Evolutionary conservation across 139 green algal genomes (phyloP).

Genomic region (Astrephomene gubernaculifera): DNA sequence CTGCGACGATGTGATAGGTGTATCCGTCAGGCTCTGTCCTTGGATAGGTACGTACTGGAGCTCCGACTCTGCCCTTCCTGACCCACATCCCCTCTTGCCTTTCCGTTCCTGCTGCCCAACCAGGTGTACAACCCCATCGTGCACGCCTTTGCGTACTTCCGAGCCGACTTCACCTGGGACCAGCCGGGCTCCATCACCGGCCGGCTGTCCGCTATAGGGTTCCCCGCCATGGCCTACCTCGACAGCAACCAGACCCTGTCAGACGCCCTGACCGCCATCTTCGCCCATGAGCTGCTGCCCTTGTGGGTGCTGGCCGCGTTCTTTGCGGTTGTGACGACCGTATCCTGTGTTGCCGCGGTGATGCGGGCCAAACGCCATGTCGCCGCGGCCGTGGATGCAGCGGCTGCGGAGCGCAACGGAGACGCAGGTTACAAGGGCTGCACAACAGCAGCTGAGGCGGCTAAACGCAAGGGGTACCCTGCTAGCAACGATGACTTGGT

Average conservation of each 20-base stretch:
- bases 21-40: too few species aligned
- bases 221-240: slow-evolving; percentile 42
- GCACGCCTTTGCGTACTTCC: slow-evolving; percentile 25
- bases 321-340: neutral
- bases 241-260: neutral
- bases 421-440: neutral
- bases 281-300: slow-evolving; percentile 39
- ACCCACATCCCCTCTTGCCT: neutral
- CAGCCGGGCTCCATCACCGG: slow-evolving; percentile 1
- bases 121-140: slow-evolving; percentile 31
- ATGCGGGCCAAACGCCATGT: neutral
- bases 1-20: too few species aligned
- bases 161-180: slow-evolving; percentile 3
- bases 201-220: slow-evolving; percentile 16
- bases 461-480: too few species aligned
- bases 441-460: too few species aligned
- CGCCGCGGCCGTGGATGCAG: neutral
- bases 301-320: slow-evolving; percentile 28
- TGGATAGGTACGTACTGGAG: too few species aligned
- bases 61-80: neutral
- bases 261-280: neutral
- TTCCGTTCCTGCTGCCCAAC: too few species aligned
- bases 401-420: neutral
- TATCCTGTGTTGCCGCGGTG: neutral
- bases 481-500: too few species aligned